These are phyloP conservation scores for Diplodia sapinea DNA, from an alignment of 2,329 filamentous ascomycete genomes.

Conservation along the genomic window DNA sequence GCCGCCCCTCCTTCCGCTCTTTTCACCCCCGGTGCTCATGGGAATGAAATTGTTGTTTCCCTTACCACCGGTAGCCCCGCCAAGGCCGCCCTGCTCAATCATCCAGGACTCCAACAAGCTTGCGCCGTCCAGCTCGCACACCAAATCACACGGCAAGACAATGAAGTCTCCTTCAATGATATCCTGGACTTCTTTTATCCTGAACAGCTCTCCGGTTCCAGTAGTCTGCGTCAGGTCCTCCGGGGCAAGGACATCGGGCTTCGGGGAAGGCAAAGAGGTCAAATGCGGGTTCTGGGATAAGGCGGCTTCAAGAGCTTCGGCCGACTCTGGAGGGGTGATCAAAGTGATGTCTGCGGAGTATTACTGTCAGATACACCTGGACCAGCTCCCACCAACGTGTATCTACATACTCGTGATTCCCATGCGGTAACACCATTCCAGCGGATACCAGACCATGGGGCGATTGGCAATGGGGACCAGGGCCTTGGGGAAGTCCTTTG, in stretches of 20 bases:
- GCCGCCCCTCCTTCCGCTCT: constrained; percentile 72
- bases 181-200: constrained; percentile 80
- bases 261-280: constrained; percentile 73
- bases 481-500: constrained; percentile 81
- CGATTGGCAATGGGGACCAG: constrained; percentile 82
- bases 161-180: constrained; percentile 85
- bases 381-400: neutral
- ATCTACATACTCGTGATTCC: constrained; percentile 70
- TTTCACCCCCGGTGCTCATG: constrained; percentile 59
- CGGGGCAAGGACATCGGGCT: constrained; percentile 78
- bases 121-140: constrained; percentile 86
- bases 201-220: constrained; percentile 86
- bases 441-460: constrained; percentile 88
- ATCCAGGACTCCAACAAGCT: constrained; percentile 90
- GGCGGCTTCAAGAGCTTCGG: constrained; percentile 69
- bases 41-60: constrained; percentile 53
- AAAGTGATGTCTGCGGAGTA: constrained; percentile 58
- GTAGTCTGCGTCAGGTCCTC: constrained; percentile 78
- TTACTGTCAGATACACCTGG: constrained; percentile 26
- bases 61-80: constrained; percentile 61
- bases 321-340: constrained; percentile 63
- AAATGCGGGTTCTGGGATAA: constrained; percentile 79
- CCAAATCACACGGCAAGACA: constrained; percentile 88
- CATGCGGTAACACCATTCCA: constrained; percentile 83
- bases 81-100: constrained; percentile 75